Base-by-base conservation (phyloP, 768 basidiomycete species). In the Hygrophoropsis aurantiaca region DNA sequence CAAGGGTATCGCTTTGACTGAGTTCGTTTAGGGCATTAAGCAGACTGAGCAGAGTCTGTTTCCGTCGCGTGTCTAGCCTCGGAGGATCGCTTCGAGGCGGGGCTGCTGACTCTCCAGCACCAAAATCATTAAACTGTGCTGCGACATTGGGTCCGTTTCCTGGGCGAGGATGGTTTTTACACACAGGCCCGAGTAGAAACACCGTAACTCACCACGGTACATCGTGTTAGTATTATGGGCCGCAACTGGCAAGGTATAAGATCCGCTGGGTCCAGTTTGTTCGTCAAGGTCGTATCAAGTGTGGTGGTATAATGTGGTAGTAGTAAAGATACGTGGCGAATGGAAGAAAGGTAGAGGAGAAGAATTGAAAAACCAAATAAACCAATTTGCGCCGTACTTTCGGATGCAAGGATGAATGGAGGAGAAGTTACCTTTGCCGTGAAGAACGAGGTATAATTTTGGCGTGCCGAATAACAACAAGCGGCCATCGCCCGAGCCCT, bases 11-110 rank as follows among this genome's bases (percentile, higher is more conserved):
- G 19, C 73, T 65, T 47, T 61, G 70, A 51, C 62, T 72, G 38
- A 75, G 54, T 53, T 73, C 73, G 4, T 59, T 60, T 38, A 74
- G 52, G 25, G 66, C 68, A 52, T 73, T 70, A 23, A 74, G 54
- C 30, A 74, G 54, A 16, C 58, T 69, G 41, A 71, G 52, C 25
- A 74, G 47, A 0, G 69, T 71, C 53, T 72, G 66, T 48, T 66
- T 73, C 38, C 71, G 64, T 41, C 27, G 54, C 9, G 30, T 44
- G 19, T 47, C 33, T 19, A 54, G 26, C 35, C n/a, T 47, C 24
- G 53, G 44, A 45, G 26, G 32, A 30, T 44, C 49, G 6, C 43
- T 16, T 7, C 40, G 40, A 18, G 40, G 15, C 40, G 11, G 26
- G 21, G 25, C 21, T 7, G 21, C 20, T 1, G 46, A n/a, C 16